Evolutionary conservation across 2,329 filamentous ascomycete genomes (phyloP).

Genomic region (Gaeumannomyces sp.): DNA sequence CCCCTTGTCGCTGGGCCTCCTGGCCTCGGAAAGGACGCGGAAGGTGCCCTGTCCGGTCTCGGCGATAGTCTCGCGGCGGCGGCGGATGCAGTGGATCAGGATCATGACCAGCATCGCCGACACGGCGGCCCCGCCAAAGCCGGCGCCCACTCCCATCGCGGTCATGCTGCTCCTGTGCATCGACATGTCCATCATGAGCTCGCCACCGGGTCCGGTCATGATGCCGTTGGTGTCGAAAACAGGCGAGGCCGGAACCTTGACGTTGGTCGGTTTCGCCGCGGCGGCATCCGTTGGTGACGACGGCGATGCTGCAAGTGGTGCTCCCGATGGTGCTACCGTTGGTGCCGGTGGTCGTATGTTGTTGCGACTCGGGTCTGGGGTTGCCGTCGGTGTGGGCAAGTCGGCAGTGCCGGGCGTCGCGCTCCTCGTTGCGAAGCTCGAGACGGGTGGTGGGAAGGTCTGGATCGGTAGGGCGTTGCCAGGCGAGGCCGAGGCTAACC

Average conservation of each 20-base stretch:
- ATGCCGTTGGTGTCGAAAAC: neutral
- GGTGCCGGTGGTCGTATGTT: neutral
- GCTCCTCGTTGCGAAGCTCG: neutral
- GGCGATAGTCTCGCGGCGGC: neutral
- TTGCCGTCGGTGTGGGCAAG: neutral
- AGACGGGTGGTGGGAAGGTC: constrained; percentile 6
- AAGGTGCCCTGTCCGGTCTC: neutral
- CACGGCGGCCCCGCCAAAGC: constrained; percentile 1
- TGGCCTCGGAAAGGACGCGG: neutral
- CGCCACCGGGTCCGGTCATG: neutral
- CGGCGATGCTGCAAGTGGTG: neutral
- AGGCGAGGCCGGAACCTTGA: neutral
- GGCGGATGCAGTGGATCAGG: neutral
- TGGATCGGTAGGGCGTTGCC: constrained; percentile 15
- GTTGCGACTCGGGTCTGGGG: neutral
- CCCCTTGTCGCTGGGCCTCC: neutral
- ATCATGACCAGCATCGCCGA: constrained; percentile 2
- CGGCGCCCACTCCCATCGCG: constrained; percentile 5
- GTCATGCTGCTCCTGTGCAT: constrained; percentile 3
- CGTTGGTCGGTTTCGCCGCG: neutral
- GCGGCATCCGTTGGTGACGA: neutral
- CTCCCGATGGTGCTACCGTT: neutral
- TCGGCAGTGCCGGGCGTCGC: neutral
- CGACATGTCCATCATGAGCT: neutral
- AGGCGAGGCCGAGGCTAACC: constrained; percentile 11